Evolutionary conservation across 805 yeast species (phyloP).

Genomic region (Tetrapisispora namnaoensis): DNA sequence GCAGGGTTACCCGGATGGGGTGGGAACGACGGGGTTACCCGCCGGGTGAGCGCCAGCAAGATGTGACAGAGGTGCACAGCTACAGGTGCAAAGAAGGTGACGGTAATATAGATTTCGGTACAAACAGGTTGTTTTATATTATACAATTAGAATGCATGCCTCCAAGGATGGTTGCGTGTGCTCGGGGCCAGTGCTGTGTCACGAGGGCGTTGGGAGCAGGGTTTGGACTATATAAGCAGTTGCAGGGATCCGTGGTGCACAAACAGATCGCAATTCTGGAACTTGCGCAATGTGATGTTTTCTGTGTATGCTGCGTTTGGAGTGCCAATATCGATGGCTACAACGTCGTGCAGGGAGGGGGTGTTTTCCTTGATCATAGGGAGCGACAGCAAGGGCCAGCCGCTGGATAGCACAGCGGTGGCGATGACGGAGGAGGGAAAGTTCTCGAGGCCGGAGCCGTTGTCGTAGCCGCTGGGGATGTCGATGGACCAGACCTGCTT

Average conservation of each 20-base stretch:
- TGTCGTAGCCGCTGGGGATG: constrained; percentile 74
- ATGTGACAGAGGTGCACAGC: too few species aligned
- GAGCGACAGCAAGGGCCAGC: constrained; percentile 47
- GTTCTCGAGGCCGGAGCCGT: constrained; percentile 55
- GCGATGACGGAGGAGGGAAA: constrained; percentile 30
- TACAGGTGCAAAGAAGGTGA: too few species aligned
- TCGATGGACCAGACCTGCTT: constrained; percentile 46
- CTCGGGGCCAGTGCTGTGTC: too few species aligned
- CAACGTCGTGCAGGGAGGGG: constrained; percentile 31
- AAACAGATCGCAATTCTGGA: constrained; percentile 31
- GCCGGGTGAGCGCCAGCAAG: too few species aligned
- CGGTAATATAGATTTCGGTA: too few species aligned
- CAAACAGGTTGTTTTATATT: too few species aligned
- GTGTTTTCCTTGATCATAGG: constrained; percentile 7
- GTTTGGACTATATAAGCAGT: neutral
- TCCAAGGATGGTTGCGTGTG: too few species aligned
- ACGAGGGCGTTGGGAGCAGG: too few species aligned
- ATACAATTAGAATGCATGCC: too few species aligned
- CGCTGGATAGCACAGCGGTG: constrained; percentile 58
- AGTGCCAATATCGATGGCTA: constrained; percentile 59
- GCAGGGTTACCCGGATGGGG: too few species aligned
- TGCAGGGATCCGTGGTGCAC: constrained; percentile 15
- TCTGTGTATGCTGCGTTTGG: constrained; percentile 45
- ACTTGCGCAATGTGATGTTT: constrained; percentile 37
- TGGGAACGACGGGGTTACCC: too few species aligned